Evolutionary conservation across 768 basidiomycete species (phyloP), one percentile per base, ranked within the genome.

Genomic region (Boletus rubroflammeus): DNA sequence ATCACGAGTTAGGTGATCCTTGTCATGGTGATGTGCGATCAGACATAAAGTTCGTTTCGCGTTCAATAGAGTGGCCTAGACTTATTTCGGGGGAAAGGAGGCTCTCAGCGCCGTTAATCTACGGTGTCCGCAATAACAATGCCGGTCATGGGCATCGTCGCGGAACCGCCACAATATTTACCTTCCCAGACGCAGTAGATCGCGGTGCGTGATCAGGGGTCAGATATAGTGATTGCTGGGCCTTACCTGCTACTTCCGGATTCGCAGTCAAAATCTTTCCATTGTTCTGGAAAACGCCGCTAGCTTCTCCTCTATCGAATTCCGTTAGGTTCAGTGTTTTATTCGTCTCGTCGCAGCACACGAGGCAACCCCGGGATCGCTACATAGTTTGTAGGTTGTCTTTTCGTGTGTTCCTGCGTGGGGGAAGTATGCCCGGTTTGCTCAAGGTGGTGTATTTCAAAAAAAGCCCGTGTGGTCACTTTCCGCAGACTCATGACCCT

Each of bases 101-200:
- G 46, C 45, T 46, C 31, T 21, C 51, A 46, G 53, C 36, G 25
- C 57, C 62, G 51, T 67, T 65, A 45, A 67, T 65, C 53, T 54
- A 48, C 23, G 39, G 52, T 51, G 54, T 51, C 64, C 66, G 66
- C 66, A 60, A 54, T 28, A 2, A 60, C 55, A 38, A 57, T 49
- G 51, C 65, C 66, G 66, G 66, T 53, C 63, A 42, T 62, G 42
- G 34, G 31, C 53, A 38, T 54, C 50, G 42, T 62, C 39, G 53
- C 58, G 62, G 65, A 66, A 62, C 62, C 60, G 66, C 66, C 64
- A 67, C 64, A 54, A 67, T 15, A 25, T 25, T 25, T 25, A 25
- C 23, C 60, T 62, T 63, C 60, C 52, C n/a, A 57, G 60, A 65
- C 53, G 54, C 59, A 62, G 49, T 35, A 61, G 67, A 68, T 67